These are phyloP conservation scores for Globisporangium spiculum DNA, from an alignment of 352 stramenopile species.

Conservation along the genomic window DNA sequence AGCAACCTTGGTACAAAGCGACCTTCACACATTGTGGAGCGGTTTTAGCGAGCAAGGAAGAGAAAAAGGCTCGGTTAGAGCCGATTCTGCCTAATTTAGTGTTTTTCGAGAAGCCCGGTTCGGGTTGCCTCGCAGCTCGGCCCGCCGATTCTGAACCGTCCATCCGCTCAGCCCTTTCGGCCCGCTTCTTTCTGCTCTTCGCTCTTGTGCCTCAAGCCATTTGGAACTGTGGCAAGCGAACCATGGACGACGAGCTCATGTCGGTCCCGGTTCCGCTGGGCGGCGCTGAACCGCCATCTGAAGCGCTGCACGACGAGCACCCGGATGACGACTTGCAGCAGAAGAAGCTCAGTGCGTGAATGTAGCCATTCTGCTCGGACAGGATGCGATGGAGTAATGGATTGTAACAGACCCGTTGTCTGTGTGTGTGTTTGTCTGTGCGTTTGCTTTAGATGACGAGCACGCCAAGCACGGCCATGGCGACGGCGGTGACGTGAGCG, in stretches of 20 bases:
- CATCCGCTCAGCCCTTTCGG: neutral
- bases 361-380: neutral
- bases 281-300: constrained; percentile 16
- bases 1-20: too few species aligned
- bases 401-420: neutral
- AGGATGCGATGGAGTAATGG: neutral
- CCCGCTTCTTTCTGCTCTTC: neutral
- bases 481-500: constrained; percentile 6
- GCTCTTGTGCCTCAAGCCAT: neutral
- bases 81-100: too few species aligned
- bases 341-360: constrained; percentile 11
- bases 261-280: constrained; percentile 18
- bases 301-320: constrained; percentile 12
- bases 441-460: constrained; percentile 1
- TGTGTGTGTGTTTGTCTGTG: neutral
- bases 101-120: neutral
- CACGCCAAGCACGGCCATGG: constrained; percentile 7
- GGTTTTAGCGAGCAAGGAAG: too few species aligned
- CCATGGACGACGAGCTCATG: constrained; percentile 23
- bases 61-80: too few species aligned
- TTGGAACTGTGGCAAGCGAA: neutral
- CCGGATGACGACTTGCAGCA: neutral
- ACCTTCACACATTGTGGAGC: too few species aligned
- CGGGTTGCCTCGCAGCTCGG: neutral
- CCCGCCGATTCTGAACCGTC: neutral